A percentile compares a stretch with the other conserved stretches of the same genome.
Conservation (phyloP, 2,329 filamentous ascomycete species). For the Emmonsia crescens region DNA sequence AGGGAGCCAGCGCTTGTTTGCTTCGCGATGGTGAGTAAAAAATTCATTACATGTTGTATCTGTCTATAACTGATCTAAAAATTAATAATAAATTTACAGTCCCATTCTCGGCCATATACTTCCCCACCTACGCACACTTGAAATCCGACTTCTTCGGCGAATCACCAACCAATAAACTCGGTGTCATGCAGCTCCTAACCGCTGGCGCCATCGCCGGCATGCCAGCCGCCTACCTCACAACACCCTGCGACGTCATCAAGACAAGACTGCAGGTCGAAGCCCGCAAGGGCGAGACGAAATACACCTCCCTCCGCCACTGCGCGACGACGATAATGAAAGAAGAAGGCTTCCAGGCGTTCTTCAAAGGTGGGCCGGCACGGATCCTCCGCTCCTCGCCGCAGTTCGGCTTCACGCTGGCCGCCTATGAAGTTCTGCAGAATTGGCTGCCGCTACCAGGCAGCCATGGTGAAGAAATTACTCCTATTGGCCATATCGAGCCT, state of each 20-base stretch:
- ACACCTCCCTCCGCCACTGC: conserved; percentile 77
- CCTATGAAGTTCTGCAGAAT: conserved; percentile 84
- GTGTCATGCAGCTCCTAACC: conserved; percentile 79
- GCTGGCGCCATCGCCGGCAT: conserved; percentile 91
- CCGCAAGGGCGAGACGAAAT: conserved; percentile 82
- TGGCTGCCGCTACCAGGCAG: conserved; percentile 65
- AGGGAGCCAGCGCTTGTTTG: conserved; percentile 87
- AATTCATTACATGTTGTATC: background rate
- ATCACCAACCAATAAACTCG: conserved; percentile 72
- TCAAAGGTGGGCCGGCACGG: conserved; percentile 94
- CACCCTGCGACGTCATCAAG: conserved; percentile 98
- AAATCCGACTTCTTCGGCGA: conserved; percentile 94
- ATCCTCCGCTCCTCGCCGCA: conserved; percentile 92
- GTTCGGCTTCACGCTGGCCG: conserved; percentile 93
- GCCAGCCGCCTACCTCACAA: conserved; percentile 89
- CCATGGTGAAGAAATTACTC: conserved; percentile 42
- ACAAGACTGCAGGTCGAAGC: conserved; percentile 95
- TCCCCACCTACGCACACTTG: conserved; percentile 89
- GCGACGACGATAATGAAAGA: conserved; percentile 75
- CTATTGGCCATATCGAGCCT: conserved; percentile 52
- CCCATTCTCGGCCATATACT: conserved; percentile 97
- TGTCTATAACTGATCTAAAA: conserved; percentile 10
- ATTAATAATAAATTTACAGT: conserved; percentile 36
- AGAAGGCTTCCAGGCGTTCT: conserved; percentile 93
- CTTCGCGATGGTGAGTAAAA: conserved; percentile 56